Evolutionary conservation across 345 rosid genomes (phyloP).

Genomic region (Lepidium africanum): DNA sequence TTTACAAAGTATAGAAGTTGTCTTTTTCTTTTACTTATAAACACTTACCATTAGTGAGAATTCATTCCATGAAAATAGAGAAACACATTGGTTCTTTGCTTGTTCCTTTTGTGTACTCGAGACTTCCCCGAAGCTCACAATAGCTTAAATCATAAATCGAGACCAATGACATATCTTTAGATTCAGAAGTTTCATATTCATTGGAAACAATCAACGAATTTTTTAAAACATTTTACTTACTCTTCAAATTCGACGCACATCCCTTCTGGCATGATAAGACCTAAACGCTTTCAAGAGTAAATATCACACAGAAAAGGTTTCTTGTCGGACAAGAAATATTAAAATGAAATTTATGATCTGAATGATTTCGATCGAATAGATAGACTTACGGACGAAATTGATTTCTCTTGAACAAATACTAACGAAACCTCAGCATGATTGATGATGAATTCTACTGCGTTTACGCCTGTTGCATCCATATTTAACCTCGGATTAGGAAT

Average conservation of each 20-base stretch:
- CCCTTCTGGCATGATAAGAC: conserved; percentile 61
- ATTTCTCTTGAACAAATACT: conserved; percentile 72
- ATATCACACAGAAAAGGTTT: not conserved
- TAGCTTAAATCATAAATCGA: conserved; percentile 35
- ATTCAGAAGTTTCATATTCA: not conserved
- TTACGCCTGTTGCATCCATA: conserved; percentile 48
- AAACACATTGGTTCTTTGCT: conserved; percentile 60
- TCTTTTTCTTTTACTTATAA: not conserved
- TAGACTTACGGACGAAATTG: conserved; percentile 60
- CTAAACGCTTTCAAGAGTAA: conserved; percentile 26
- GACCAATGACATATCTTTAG: not conserved
- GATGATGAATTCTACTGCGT: conserved; percentile 87
- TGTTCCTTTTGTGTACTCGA: conserved; percentile 57
- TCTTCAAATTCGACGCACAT: conserved; percentile 57
- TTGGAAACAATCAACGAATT: not conserved
- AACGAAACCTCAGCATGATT: conserved; percentile 90
- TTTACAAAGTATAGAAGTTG: not conserved
- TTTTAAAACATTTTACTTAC: conserved; percentile 30
- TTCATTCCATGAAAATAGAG: conserved; percentile 82
- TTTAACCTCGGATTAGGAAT: not conserved
- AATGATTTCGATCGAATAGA: not conserved
- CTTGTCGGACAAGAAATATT: conserved; percentile 3
- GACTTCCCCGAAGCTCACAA: conserved; percentile 65
- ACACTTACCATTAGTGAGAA: conserved; percentile 50
- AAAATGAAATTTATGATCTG: not conserved